Evolutionary conservation across 805 yeast genomes (phyloP), one percentile per base, ranked within the genome.

Genomic region (Tetrapisispora taiwanensis): DNA sequence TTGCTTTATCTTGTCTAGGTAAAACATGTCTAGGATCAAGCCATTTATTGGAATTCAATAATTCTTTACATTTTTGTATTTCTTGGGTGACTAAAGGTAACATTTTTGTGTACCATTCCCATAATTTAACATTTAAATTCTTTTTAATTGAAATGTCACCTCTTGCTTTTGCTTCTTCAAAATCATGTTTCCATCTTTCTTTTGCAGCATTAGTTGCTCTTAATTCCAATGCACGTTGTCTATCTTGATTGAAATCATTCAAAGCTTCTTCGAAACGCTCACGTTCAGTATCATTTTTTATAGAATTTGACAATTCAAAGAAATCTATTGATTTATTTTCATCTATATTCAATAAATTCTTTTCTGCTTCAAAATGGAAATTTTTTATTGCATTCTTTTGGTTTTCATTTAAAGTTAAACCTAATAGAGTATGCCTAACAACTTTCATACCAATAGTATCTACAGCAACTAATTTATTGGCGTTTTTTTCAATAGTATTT

Each of bases 121-220:
- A 92, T 33, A 92, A 66, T 51, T 79, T 79, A 1, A 79, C 80
- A 46, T 87, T 88, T 33, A 89, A 67, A 12, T 77, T 73, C 46
- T 77, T 75, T 38, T 77, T 74, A 32, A 78, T 62, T 4, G 76
- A 60, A 43, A 75, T 56, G 12, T 72, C 77, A 19, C 86, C 86
- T 51, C 81, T 71, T 39, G 72, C 70, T 46, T 70, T 69, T 56
- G 78, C 71, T 43, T 75, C 78, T 53, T 86, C 94, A 52, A 76
- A 82, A 50, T 81, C 89, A 52, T 79, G 81, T 59, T 78, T 81
- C 98, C 98, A 90, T 60, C 84, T 82, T 55, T 81, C 86, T 49
- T 76, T 78, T 0, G 97, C 95, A 1, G 90, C 89, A 50, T 84
- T 89, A 1, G 84, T 70, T 3, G 95, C 90, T 46, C 83, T 74